Evolutionary conservation across 1,284 basidiomycete genomes (phyloP), one percentile per base, ranked within the genome.

Genomic region (Earliella scabrosa): DNA sequence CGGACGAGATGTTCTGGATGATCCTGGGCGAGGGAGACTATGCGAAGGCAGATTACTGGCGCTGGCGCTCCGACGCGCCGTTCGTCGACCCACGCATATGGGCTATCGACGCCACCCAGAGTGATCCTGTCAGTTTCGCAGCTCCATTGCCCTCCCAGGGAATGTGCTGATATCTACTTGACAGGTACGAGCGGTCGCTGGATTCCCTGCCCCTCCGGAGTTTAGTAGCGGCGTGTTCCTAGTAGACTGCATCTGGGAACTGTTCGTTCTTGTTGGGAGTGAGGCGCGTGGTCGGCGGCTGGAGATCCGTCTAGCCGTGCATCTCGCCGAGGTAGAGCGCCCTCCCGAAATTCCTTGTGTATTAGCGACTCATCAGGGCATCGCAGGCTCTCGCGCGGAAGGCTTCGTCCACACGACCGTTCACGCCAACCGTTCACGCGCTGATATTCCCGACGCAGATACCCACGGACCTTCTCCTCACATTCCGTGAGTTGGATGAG

Each of bases 1-100:
- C 79, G 24, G 87, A 91, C 52, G 88, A 91, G 54, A 85, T 92
- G 81, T 92, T 93, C 66, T 91, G 90, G 88, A 86, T 90, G 83
- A 81, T 89, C 43, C 76, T 93, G 10, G 90, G 90, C 9, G 82
- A 90, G 21, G 83, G 84, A 0, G 79, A 79, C 2, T 90, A 86
- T 67, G 89, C 89, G 4, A 83, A 80, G 43, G 90, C 90, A 1
- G 83, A 91, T 63, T 87, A 92, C 68, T 93, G 90, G 90, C 80
- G 72, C 63, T 93, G 87, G 86, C 79, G 86, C 63, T 71, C 73
- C 16, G 67, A 64, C 11, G 68, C 76, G 24, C 54, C 68, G n/a
- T 62, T 69, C 9, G 63, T 66, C 4, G 77, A 79, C 39, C 83
- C 59, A 21, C 66, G 61, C 23, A 72, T 84, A 21, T 91, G 88